These are phyloP conservation scores for Zea luxurians DNA, from an alignment of 176 grass and related monocot species.

Conservation along the genomic window DNA sequence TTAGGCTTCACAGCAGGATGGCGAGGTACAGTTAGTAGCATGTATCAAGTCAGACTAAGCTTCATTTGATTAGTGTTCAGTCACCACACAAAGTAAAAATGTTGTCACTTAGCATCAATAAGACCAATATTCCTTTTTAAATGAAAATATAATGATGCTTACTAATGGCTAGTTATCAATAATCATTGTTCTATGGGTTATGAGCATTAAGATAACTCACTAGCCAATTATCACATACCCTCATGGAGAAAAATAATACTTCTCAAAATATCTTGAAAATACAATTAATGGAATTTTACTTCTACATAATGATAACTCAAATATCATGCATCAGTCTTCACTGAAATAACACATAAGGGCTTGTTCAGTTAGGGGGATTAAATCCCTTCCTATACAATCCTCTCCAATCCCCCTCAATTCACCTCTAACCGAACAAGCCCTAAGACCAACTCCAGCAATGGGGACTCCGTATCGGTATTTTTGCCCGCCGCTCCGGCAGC, in stretches of 20 bases:
- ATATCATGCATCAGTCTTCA: background rate
- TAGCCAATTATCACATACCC: background rate
- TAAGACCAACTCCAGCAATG: no score
- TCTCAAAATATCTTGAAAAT: background rate
- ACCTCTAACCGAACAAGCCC: no score
- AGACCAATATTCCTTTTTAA: background rate
- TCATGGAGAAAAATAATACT: background rate
- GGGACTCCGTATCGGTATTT: no score
- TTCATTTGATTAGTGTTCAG: background rate
- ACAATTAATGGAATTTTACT: background rate
- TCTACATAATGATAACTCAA: background rate
- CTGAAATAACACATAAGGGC: background rate
- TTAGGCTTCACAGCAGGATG: constrained; percentile 3
- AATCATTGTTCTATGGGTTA: background rate
- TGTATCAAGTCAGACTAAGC: constrained; percentile 1
- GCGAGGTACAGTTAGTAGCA: background rate
- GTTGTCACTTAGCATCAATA: background rate
- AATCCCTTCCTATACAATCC: no score
- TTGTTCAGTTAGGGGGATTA: no score
- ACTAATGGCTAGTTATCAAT: background rate
- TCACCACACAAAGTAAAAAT: background rate
- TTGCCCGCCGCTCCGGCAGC: no score
- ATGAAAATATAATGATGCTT: background rate
- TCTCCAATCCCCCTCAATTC: no score
- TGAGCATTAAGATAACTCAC: background rate